phyloP scores from a whole-genome alignment of 1,139 yeast species.

The Yamadazyma triangularis region DNA sequence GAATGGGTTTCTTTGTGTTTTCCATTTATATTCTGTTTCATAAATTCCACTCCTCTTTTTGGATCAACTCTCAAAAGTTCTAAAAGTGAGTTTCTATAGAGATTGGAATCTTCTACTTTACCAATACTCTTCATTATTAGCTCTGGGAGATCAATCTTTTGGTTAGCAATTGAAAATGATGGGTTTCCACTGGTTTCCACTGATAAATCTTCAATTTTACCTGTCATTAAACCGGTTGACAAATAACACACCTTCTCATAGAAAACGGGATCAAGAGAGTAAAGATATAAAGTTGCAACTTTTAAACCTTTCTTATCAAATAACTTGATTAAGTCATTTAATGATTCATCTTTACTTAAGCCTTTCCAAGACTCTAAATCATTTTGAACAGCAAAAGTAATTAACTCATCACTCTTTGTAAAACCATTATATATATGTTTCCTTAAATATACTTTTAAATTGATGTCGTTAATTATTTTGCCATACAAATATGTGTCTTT shows the following conservation, averaged over 20 bases:
- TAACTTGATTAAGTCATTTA: slow-evolving; percentile 2
- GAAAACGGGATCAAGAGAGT: slow-evolving; percentile 6
- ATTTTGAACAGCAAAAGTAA: slow-evolving; percentile 2
- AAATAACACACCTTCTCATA: slow-evolving; percentile 13
- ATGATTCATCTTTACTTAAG: slow-evolving; percentile 2
- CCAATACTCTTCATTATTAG: slow-evolving; percentile 12
- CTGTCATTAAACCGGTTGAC: slow-evolving; percentile 8
- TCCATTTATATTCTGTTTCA: slow-evolving; percentile 24
- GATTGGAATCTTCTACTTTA: slow-evolving; percentile 17
- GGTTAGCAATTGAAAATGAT: neutral
- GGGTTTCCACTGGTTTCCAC: neutral
- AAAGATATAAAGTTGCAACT: slow-evolving; percentile 10
- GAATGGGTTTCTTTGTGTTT: slow-evolving; percentile 25
- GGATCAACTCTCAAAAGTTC: slow-evolving; percentile 28
- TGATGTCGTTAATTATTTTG: neutral
- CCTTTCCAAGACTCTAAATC: slow-evolving; percentile 12
- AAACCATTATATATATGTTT: neutral
- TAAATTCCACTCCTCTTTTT: slow-evolving; percentile 24
- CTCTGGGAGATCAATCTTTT: slow-evolving; percentile 8
- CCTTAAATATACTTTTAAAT: neutral
- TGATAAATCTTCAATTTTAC: slow-evolving; percentile 4
- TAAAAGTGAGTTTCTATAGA: slow-evolving; percentile 20
- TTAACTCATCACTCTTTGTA: neutral
- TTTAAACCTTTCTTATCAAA: slow-evolving; percentile 5
- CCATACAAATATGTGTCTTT: no score